These are phyloP conservation scores for Pseudogymnoascus sp. DNA, from an alignment of 2,329 filamentous ascomycete genomes.

Conservation along the genomic window DNA sequence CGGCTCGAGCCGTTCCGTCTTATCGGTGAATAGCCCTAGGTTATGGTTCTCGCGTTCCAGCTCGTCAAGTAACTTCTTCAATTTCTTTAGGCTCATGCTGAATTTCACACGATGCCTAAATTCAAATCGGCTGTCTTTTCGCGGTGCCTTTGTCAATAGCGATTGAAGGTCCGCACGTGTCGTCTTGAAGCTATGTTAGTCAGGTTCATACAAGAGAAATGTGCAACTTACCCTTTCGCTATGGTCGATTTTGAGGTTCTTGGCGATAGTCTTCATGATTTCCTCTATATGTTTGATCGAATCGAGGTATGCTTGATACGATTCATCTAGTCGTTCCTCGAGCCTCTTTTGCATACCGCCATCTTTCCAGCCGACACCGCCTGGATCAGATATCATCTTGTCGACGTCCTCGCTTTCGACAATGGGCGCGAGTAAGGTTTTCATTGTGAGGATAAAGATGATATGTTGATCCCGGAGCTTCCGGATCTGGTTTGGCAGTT, in stretches of 20 bases:
- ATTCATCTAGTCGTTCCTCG: not conserved
- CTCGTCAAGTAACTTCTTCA: slow-evolving; percentile 3
- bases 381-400: not conserved
- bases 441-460: not conserved
- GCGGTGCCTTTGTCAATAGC: not conserved
- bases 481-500: not conserved
- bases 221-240: not conserved
- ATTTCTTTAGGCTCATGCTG: not conserved
- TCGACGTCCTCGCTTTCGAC: not conserved
- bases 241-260: slow-evolving; percentile 3
- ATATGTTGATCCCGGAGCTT: slow-evolving; percentile 2
- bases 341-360: not conserved
- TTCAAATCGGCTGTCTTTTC: slow-evolving; percentile 1
- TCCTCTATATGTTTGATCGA: slow-evolving; percentile 1
- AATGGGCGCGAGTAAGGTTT: not conserved
- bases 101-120: not conserved
- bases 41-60: not conserved
- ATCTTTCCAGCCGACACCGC: not conserved
- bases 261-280: slow-evolving; percentile 4
- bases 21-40: not conserved
- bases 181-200: not conserved
- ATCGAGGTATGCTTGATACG: not conserved
- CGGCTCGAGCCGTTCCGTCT: slow-evolving; percentile 6
- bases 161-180: slow-evolving; percentile 8
- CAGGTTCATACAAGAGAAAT: not conserved